Conservation (phyloP, 352 stramenopile species). For the Pythium sukuiense region DNA sequence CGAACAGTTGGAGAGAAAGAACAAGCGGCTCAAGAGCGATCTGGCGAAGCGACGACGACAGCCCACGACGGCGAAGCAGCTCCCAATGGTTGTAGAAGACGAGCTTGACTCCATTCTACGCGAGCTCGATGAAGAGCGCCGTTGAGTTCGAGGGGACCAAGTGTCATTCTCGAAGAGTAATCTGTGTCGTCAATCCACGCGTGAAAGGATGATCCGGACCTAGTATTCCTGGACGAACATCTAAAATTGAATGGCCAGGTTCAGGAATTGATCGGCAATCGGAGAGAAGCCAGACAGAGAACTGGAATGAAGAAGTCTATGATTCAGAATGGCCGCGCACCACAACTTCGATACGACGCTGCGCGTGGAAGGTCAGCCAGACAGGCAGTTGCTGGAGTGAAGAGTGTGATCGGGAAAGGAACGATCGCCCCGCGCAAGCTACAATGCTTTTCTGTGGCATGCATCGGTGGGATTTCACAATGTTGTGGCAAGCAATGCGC, state of each 20-base stretch:
- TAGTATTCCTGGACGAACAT: not conserved
- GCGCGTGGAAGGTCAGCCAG: not conserved
- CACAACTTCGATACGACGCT: not conserved
- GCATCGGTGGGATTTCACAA: constrained; percentile 31
- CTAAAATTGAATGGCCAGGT: not conserved
- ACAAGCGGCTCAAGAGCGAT: constrained; percentile 1
- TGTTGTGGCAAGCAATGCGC: not conserved
- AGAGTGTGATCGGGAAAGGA: constrained; percentile 18
- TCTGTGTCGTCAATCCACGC: not conserved
- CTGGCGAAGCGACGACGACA: constrained; percentile 2
- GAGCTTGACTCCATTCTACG: constrained; percentile 12
- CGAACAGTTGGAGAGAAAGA: not conserved
- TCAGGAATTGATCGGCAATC: not conserved
- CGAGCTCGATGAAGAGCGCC: constrained; percentile 16
- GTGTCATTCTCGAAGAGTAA: not conserved
- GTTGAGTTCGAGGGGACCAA: not conserved
- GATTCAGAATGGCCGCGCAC: not conserved
- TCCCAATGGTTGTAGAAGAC: not conserved
- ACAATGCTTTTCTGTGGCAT: constrained; percentile 64
- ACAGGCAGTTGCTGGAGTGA: not conserved
- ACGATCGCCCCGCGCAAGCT: constrained; percentile 37
- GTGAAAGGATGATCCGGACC: not conserved
- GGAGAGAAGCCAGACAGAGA: not conserved
- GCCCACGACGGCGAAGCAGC: not conserved
- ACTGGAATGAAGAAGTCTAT: not conserved